A percentile compares a stretch with the other conserved stretches of the same genome.
phyloP scores from a whole-genome alignment of 2,329 filamentous ascomycete species.

The Exophiala xenobiotica region DNA sequence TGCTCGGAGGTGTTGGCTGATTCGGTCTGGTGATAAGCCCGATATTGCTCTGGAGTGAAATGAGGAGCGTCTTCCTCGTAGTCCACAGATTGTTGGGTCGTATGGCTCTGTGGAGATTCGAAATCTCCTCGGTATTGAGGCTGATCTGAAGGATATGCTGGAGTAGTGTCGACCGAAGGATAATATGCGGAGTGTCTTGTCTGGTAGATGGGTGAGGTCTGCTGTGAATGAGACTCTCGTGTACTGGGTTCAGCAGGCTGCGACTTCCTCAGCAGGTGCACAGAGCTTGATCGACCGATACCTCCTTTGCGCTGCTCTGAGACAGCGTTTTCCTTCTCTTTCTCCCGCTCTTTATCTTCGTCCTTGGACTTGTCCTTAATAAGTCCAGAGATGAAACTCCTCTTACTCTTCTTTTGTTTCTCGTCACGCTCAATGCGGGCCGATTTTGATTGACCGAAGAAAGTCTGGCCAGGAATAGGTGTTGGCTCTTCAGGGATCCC shows the following conservation, averaged over 20 bases:
- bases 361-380: conserved; percentile 26
- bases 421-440: conserved; percentile 24
- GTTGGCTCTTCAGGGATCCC: conserved; percentile 20
- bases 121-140: conserved; percentile 21
- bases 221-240: conserved; percentile 23
- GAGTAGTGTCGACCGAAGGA: conserved; percentile 4
- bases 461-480: conserved; percentile 26
- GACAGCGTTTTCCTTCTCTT: conserved; percentile 21
- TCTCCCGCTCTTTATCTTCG: conserved; percentile 26
- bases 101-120: conserved; percentile 23
- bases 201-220: conserved; percentile 20
- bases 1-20: conserved; percentile 40
- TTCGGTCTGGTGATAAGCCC: conserved; percentile 25
- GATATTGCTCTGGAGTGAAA: conserved; percentile 24
- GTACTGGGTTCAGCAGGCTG: conserved; percentile 13
- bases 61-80: conserved; percentile 30
- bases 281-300: conserved; percentile 26
- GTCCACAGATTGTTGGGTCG: conserved; percentile 22
- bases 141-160: conserved; percentile 12
- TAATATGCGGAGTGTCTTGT: conserved; percentile 21
- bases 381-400: conserved; percentile 26
- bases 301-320: conserved; percentile 25
- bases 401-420: conserved; percentile 26
- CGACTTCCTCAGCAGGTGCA: conserved; percentile 28
- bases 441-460: conserved; percentile 27